Evolutionary conservation across 2,329 filamentous ascomycete species (phyloP).

Genomic region (Cytospora schulzeri): DNA sequence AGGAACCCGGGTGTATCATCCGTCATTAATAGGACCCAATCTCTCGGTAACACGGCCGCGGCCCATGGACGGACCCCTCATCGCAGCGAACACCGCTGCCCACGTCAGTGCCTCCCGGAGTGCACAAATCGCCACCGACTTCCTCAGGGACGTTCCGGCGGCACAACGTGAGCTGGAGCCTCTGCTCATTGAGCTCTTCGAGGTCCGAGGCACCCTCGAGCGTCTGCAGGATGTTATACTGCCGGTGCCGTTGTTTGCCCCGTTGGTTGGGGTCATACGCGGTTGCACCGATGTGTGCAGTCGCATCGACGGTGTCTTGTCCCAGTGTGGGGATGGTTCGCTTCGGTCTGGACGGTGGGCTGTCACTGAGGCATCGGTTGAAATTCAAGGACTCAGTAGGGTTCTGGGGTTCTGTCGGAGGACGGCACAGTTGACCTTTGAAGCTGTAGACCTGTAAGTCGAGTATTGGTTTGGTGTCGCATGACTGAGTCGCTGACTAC

Average conservation of each 20-base stretch:
- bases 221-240: constrained; percentile 1
- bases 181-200: constrained; percentile 19
- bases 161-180: constrained; percentile 24
- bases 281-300: constrained; percentile 22
- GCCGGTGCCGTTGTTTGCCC: constrained; percentile 3
- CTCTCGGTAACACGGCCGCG: not conserved
- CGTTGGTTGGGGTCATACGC: constrained; percentile 15
- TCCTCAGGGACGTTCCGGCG: constrained; percentile 22
- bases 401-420: constrained; percentile 20
- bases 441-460: constrained; percentile 22
- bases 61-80: constrained; percentile 22
- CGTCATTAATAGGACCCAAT: not conserved
- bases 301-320: constrained; percentile 18
- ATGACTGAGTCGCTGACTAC: not conserved
- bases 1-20: not conserved
- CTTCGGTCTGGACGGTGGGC: constrained; percentile 23
- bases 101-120: constrained; percentile 20
- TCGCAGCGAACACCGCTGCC: constrained; percentile 24
- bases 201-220: constrained; percentile 16
- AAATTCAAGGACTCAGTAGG: constrained; percentile 16
- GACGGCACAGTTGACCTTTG: constrained; percentile 18
- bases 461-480: not conserved
- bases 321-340: constrained; percentile 19
- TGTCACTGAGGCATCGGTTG: constrained; percentile 15
- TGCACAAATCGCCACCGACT: constrained; percentile 13